Evolutionary conservation across 2,329 filamentous ascomycete genomes (phyloP).

Genomic region (Colletotrichum ledebouriae): DNA sequence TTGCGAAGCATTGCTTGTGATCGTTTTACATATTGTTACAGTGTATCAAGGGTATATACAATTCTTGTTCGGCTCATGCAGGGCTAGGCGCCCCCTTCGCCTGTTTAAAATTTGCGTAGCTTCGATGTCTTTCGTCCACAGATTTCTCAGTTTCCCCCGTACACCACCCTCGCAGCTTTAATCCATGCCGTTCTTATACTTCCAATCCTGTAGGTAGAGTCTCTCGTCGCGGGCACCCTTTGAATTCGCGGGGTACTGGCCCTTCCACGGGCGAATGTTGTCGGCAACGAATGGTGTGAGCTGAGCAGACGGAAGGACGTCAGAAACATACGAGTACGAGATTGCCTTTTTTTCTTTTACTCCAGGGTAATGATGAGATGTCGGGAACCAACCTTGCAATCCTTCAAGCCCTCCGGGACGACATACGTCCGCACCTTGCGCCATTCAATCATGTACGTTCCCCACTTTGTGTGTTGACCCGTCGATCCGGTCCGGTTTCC

Average conservation of each 20-base stretch:
- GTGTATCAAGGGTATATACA: slow-evolving; percentile 38
- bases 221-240: slow-evolving; percentile 71
- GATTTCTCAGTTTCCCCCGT: not conserved
- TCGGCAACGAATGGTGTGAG: slow-evolving; percentile 83
- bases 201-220: slow-evolving; percentile 75
- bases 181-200: slow-evolving; percentile 74
- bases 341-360: not conserved
- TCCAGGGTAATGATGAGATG: not conserved
- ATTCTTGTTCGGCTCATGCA: slow-evolving; percentile 19
- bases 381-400: slow-evolving; percentile 74
- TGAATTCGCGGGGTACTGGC: slow-evolving; percentile 65
- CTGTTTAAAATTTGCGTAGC: not conserved
- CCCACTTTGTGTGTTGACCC: slow-evolving; percentile 86
- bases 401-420: slow-evolving; percentile 76
- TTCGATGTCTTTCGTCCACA: not conserved
- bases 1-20: not conserved
- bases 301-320: slow-evolving; percentile 56
- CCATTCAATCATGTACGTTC: slow-evolving; percentile 88
- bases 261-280: slow-evolving; percentile 47
- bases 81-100: not conserved
- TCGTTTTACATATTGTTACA: slow-evolving; percentile 41
- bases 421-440: slow-evolving; percentile 91
- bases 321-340: not conserved
- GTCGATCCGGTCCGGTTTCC: slow-evolving; percentile 90
- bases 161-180: slow-evolving; percentile 49